Evolutionary conservation across 164 flowering plant species (phyloP).

Genomic region (Chimonanthus praecox): DNA sequence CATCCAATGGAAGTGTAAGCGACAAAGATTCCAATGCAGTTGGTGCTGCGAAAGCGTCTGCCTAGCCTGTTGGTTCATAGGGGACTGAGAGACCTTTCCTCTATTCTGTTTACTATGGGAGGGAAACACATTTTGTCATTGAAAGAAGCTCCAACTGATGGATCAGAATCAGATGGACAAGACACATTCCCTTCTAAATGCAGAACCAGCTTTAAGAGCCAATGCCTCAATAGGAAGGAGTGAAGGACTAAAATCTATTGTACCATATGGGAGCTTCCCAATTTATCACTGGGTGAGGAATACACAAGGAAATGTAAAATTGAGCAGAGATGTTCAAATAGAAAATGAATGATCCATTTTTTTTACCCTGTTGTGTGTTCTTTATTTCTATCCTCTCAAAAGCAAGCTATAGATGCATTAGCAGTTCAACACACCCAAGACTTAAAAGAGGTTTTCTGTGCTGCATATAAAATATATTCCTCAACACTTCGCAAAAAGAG

Average conservation of each 20-base stretch:
- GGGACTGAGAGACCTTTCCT: slow-evolving; percentile 6
- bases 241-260: background rate
- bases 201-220: background rate
- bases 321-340: background rate
- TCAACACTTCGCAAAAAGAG: too few relatives aligned
- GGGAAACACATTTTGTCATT: background rate
- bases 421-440: too few relatives aligned
- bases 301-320: background rate
- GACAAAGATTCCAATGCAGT: slow-evolving; percentile 35
- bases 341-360: too few relatives aligned
- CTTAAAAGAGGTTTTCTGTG: too few relatives aligned
- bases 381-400: too few relatives aligned
- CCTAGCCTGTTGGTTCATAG: slow-evolving; percentile 26
- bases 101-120: background rate
- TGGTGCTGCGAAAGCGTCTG: slow-evolving; percentile 38
- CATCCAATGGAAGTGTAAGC: slow-evolving; percentile 26
- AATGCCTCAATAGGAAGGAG: background rate
- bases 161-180: background rate
- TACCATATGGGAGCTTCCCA: background rate
- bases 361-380: too few relatives aligned
- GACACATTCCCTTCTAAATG: background rate
- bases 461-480: too few relatives aligned
- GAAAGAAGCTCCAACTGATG: background rate
- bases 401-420: too few relatives aligned
- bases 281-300: background rate